Conservation (phyloP, 140 eudicot genomes). For the Senecio squalidus region DNA sequence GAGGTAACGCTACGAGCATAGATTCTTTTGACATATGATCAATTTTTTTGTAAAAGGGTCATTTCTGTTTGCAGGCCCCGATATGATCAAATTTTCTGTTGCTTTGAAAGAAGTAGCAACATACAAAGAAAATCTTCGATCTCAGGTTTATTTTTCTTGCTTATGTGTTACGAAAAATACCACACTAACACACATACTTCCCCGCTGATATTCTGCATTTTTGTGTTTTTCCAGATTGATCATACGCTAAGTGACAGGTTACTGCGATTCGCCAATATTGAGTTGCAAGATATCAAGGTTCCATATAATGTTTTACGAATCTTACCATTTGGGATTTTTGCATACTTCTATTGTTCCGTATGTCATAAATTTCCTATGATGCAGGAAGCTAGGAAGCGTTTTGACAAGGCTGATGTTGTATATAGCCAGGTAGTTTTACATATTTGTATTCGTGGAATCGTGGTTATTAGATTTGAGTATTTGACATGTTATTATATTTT, state of each 20-base stretch:
- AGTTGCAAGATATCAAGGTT: slow-evolving; percentile 87
- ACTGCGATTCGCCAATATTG: slow-evolving; percentile 58
- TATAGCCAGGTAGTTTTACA: slow-evolving; percentile 71
- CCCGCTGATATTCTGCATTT: slow-evolving; percentile 19
- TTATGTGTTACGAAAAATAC: background rate
- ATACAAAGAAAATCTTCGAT: slow-evolving; percentile 78
- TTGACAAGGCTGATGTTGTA: slow-evolving; percentile 78
- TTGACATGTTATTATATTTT: background rate
- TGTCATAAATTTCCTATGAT: slow-evolving; percentile 9
- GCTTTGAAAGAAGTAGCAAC: slow-evolving; percentile 82
- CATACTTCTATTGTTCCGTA: no score
- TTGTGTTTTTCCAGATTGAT: slow-evolving; percentile 62
- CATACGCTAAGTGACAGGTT: slow-evolving; percentile 57
- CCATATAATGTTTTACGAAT: slow-evolving; percentile 11
- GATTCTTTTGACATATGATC: no score
- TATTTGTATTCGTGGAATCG: background rate
- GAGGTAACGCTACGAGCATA: slow-evolving; percentile 57
- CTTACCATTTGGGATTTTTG: no score
- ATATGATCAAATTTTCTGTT: slow-evolving; percentile 76
- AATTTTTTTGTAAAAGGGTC: no score
- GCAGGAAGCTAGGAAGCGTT: slow-evolving; percentile 97
- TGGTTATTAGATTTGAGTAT: slow-evolving; percentile 2
- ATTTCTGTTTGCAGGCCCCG: slow-evolving; percentile 56
- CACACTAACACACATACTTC: slow-evolving; percentile 1
- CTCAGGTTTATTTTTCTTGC: slow-evolving; percentile 48